Evolutionary conservation across 2,329 filamentous ascomycete genomes (phyloP).

Genomic region (Trichoderma oligosporum): DNA sequence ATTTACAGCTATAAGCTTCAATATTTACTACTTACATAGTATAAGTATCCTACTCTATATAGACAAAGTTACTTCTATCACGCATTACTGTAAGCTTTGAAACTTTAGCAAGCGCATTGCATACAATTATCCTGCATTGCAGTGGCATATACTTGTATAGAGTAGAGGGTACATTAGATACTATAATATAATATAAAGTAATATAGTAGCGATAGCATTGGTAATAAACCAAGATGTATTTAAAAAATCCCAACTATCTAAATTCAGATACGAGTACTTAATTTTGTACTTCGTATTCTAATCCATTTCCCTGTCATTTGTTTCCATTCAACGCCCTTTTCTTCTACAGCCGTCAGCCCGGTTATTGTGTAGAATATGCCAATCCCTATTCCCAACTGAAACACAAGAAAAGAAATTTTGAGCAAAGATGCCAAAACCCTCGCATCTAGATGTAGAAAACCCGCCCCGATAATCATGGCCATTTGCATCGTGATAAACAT

Average conservation of each 20-base stretch:
- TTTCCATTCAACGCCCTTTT: constrained; percentile 4
- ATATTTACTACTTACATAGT: no score
- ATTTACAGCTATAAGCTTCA: no score
- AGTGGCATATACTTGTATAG: no score
- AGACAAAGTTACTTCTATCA: no score
- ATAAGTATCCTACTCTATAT: no score
- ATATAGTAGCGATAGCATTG: neutral
- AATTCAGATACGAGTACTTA: neutral
- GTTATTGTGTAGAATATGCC: neutral
- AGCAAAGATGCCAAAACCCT: constrained; percentile 3
- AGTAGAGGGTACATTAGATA: no score
- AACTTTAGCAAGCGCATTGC: no score
- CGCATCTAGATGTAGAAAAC: constrained; percentile 1
- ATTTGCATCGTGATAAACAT: constrained; percentile 16
- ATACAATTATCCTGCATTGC: no score
- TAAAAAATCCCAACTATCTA: neutral
- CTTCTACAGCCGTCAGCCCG: constrained; percentile 6
- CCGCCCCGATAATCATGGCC: constrained; percentile 14
- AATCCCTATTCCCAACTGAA: neutral
- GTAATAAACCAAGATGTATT: constrained; percentile 2
- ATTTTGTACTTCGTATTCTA: neutral
- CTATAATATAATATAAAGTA: no score
- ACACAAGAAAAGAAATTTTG: constrained; percentile 3
- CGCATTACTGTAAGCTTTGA: no score
- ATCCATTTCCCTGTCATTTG: neutral